phyloP scores from a whole-genome alignment of 768 basidiomycete genomes.

The Kwoniella sp. region DNA sequence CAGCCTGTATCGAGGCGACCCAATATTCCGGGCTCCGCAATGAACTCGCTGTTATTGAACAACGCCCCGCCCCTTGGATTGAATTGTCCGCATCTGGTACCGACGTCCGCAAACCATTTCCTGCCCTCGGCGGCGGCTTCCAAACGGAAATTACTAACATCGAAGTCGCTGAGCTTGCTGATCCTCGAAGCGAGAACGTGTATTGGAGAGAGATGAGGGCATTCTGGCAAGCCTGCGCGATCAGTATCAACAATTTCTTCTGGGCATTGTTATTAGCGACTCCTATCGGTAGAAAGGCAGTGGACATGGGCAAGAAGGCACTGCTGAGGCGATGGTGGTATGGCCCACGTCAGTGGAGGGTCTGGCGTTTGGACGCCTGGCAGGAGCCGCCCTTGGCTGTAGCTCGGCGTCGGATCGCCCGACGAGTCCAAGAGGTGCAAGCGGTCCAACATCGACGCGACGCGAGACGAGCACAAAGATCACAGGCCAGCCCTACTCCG shows the following conservation, averaged over 20 bases:
- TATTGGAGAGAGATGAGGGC: slow-evolving; percentile 33
- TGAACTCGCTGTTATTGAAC: slow-evolving; percentile 37
- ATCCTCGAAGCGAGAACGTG: slow-evolving; percentile 28
- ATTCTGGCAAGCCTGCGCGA: slow-evolving; percentile 33
- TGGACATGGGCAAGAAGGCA: slow-evolving; percentile 7
- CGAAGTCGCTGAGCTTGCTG: slow-evolving; percentile 29
- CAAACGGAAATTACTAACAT: slow-evolving; percentile 45
- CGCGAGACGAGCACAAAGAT: not conserved
- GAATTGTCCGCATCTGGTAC: slow-evolving; percentile 30
- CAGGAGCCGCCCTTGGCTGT: slow-evolving; percentile 22
- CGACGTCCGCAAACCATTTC: slow-evolving; percentile 24
- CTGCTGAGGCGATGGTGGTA: slow-evolving; percentile 46
- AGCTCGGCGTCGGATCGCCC: slow-evolving; percentile 9
- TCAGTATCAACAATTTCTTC: slow-evolving; percentile 12
- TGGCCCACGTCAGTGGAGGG: slow-evolving; percentile 43
- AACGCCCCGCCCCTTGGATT: slow-evolving; percentile 37
- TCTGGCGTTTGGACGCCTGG: slow-evolving; percentile 48
- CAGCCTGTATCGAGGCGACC: slow-evolving; percentile 48
- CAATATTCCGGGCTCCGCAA: slow-evolving; percentile 49
- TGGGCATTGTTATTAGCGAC: slow-evolving; percentile 25
- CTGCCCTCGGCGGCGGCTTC: slow-evolving; percentile 30
- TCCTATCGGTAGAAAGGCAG: slow-evolving; percentile 29
- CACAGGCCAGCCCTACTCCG: not conserved
- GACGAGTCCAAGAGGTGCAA: slow-evolving; percentile 7
- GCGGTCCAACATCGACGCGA: not conserved